These are phyloP conservation scores for Vanderwaltozyma polyspora DNA, from an alignment of 805 yeast genomes.

Conservation along the genomic window DNA sequence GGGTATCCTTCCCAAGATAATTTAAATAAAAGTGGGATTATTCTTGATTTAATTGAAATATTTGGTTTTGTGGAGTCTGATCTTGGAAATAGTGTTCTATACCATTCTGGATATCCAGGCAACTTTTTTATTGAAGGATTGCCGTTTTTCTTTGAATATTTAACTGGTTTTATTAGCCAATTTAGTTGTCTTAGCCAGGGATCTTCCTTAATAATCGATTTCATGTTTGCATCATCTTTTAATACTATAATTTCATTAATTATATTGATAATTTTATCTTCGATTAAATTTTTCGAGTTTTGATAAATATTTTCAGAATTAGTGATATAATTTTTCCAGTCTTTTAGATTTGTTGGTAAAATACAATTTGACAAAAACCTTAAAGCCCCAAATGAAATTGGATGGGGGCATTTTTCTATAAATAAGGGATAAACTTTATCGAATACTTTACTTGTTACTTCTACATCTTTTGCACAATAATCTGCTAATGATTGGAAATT, in stretches of 20 bases:
- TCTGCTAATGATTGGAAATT: slow-evolving; percentile 51
- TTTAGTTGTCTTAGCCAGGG: slow-evolving; percentile 89
- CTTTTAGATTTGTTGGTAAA: slow-evolving; percentile 56
- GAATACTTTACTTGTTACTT: slow-evolving; percentile 60
- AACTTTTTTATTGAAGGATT: slow-evolving; percentile 57
- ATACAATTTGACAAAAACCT: slow-evolving; percentile 61
- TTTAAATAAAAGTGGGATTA: slow-evolving; percentile 64
- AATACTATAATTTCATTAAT: slow-evolving; percentile 47
- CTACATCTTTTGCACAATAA: slow-evolving; percentile 83
- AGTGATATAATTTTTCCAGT: slow-evolving; percentile 65
- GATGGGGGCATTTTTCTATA: slow-evolving; percentile 68
- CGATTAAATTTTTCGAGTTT: slow-evolving; percentile 44
- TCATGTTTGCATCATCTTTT: slow-evolving; percentile 30
- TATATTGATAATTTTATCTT: slow-evolving; percentile 43
- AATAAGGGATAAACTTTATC: slow-evolving; percentile 61
- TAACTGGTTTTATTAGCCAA: slow-evolving; percentile 61
- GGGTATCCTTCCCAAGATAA: slow-evolving; percentile 82
- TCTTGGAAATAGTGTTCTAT: slow-evolving; percentile 41
- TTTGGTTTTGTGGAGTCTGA: slow-evolving; percentile 34
- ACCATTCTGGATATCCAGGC: slow-evolving; percentile 95
- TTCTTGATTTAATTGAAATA: slow-evolving; percentile 60
- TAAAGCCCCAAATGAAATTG: slow-evolving; percentile 85
- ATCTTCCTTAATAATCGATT: slow-evolving; percentile 33
- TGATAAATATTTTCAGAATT: slow-evolving; percentile 59
- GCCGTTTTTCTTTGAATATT: slow-evolving; percentile 52